Base-by-base conservation (phyloP, 495 filamentous ascomycete genomes). In the Cenococcum geophilum region DNA sequence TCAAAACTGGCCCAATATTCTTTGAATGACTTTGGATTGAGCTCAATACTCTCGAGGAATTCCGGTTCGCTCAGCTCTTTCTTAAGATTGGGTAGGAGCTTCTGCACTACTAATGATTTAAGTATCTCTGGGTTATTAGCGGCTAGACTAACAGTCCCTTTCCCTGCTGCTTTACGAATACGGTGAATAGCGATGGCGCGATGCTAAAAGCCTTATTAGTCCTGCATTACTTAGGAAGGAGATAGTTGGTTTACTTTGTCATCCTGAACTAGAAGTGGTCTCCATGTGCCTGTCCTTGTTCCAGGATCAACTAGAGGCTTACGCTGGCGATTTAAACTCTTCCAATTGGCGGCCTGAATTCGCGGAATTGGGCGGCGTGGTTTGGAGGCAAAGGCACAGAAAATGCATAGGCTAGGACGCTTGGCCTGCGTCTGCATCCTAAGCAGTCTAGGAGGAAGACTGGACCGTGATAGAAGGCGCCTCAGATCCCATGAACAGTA, bases 1-100 rank as follows among this genome's bases (percentile, higher is more conserved):
- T 53, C 47, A 51, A 66, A 69, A 6, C 16, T 21, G 10, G 20
- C 8, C 66, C 66, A 68, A 36, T 58, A 20, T 22, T 59, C 20
- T 9, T 59, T 55, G 52, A 68, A 68, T n/a, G 23, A 25, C 9
- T 48, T 23, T 10, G 42, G 42, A 11, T 56, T 58, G 8, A 69
- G 52, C 11, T 45, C 20, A 10, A 69, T 55, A 53, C 63, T 61
- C 20, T 69, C 57, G 1, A 65, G 57, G 16, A 47, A 23, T 36
- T 49, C 37, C 0, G 55, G 57, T 21, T 64, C 53, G 5, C 5
- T 35, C 37, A 69, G 25, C 21, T 66, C 35, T 14, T 1, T 43
- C 51, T 27, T n/a, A 66, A 43, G 23, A 6, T 22, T 2, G 11
- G 40, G 49, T 6, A 53, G 49, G 21, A 14, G 27, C 21, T 53